Conservation (phyloP, 1,139 yeast genomes). For the Geotrichum klebahnii region DNA sequence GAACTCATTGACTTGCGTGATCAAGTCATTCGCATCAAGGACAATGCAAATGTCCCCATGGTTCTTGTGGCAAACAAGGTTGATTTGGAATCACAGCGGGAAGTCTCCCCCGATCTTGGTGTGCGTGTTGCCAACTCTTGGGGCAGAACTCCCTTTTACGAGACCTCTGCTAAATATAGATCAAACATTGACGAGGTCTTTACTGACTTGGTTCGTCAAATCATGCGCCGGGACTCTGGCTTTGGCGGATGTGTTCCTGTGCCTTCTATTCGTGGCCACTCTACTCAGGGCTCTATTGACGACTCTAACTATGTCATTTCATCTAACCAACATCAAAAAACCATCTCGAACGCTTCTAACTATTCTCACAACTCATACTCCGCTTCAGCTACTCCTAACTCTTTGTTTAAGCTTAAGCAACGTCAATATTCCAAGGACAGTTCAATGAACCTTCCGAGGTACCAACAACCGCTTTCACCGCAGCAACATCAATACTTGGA, state of each 20-base stretch:
- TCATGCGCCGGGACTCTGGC: constrained; percentile 39
- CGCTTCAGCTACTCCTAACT: neutral
- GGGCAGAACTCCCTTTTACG: constrained; percentile 82
- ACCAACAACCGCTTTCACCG: no score
- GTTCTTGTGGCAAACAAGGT: constrained; percentile 47
- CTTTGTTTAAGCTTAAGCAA: no score
- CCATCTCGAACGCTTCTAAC: neutral
- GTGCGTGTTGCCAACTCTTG: constrained; percentile 75
- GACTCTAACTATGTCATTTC: neutral
- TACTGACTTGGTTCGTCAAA: constrained; percentile 77
- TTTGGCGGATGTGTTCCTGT: no score
- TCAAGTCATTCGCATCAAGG: constrained; percentile 89
- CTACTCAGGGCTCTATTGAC: neutral
- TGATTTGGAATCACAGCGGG: constrained; percentile 76
- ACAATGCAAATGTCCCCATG: constrained; percentile 41
- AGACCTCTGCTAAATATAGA: constrained; percentile 81
- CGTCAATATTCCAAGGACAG: no score
- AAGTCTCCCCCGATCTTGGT: constrained; percentile 35
- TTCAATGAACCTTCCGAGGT: neutral
- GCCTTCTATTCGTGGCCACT: neutral
- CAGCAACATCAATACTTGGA: no score
- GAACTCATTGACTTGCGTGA: constrained; percentile 78
- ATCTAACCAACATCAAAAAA: neutral
- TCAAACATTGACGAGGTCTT: constrained; percentile 87
- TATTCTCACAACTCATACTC: neutral